Conservation (phyloP, 805 yeast genomes). For the Saturnispora ahearnii region DNA sequence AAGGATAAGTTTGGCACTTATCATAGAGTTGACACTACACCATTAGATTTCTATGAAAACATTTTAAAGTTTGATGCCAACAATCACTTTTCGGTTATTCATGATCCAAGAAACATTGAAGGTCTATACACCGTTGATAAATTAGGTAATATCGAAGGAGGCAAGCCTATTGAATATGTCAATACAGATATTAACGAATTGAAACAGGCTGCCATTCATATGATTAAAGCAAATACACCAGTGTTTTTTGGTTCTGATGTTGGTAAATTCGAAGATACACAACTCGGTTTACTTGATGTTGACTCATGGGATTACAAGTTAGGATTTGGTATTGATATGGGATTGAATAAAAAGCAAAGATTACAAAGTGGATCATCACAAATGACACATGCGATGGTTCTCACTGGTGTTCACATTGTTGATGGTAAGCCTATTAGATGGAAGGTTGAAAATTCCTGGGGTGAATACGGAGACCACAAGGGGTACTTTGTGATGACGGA, state of each 20-base stretch:
- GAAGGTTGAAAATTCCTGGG: slow-evolving; percentile 79
- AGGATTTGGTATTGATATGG: slow-evolving; percentile 36
- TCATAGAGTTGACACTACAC: slow-evolving; percentile 47
- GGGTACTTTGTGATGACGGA: slow-evolving; percentile 70
- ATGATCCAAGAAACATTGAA: slow-evolving; percentile 76
- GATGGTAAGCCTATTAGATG: slow-evolving; percentile 57
- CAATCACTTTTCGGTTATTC: slow-evolving; percentile 55
- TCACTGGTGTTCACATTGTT: slow-evolving; percentile 67
- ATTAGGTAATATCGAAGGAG: slow-evolving; percentile 67
- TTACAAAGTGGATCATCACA: slow-evolving; percentile 37
- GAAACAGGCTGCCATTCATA: slow-evolving; percentile 55
- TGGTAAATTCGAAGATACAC: slow-evolving; percentile 58
- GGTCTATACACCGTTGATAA: slow-evolving; percentile 66
- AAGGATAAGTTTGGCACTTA: slow-evolving; percentile 60
- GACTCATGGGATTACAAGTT: slow-evolving; percentile 60
- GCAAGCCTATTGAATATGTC: slow-evolving; percentile 65
- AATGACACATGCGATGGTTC: slow-evolving; percentile 89
- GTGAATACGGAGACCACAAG: slow-evolving; percentile 57
- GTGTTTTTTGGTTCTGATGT: slow-evolving; percentile 87
- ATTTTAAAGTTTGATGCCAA: slow-evolving; percentile 44
- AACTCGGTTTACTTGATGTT: slow-evolving; percentile 62
- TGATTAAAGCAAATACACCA: slow-evolving; percentile 66
- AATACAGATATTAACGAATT: slow-evolving; percentile 55
- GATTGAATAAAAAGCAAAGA: slow-evolving; percentile 29
- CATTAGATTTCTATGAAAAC: slow-evolving; percentile 53